These are phyloP conservation scores for Gymnopilus dilepis DNA, from an alignment of 768 basidiomycete species.

Conservation along the genomic window DNA sequence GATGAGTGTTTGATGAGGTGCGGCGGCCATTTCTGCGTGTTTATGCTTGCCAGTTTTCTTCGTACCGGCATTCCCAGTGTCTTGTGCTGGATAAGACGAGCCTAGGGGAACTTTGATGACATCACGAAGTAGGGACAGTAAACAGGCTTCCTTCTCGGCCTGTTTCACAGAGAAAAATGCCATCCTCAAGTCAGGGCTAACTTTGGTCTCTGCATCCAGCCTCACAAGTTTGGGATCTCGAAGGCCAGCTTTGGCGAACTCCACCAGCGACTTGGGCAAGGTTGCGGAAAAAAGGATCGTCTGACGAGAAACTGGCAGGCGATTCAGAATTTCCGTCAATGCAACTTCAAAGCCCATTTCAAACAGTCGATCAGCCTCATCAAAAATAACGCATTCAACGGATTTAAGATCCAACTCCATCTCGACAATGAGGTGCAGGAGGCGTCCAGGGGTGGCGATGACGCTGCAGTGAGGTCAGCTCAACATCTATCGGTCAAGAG, in stretches of 20 bases:
- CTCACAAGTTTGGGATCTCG: conserved; percentile 93
- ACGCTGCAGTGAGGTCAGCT: conserved; percentile 56
- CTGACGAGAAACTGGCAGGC: conserved; percentile 86
- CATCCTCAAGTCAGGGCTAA: conserved; percentile 92
- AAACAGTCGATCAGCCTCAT: conserved; percentile 98
- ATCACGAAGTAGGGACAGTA: conserved; percentile 84
- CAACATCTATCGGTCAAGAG: conserved; percentile 11
- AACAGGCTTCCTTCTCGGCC: conserved; percentile 91
- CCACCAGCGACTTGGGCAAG: conserved; percentile 92
- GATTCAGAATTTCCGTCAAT: conserved; percentile 88
- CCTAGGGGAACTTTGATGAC: conserved; percentile 82
- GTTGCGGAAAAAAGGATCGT: conserved; percentile 97
- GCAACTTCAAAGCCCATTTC: conserved; percentile 97
- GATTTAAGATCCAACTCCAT: conserved; percentile 93
- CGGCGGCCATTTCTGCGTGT: conserved; percentile 54
- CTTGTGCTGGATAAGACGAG: conserved; percentile 34
- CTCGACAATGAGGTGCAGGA: conserved; percentile 95
- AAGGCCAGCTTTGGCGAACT: conserved; percentile 97
- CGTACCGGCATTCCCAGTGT: conserved; percentile 36
- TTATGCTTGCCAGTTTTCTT: conserved; percentile 58
- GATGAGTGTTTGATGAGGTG: conserved; percentile 90
- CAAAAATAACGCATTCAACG: conserved; percentile 91
- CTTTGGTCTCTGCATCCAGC: conserved; percentile 95
- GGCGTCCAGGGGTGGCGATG: conserved; percentile 96
- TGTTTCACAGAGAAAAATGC: conserved; percentile 93